Base-by-base conservation (phyloP, 2,329 filamentous ascomycete genomes). In the Aspergillus sergii region DNA sequence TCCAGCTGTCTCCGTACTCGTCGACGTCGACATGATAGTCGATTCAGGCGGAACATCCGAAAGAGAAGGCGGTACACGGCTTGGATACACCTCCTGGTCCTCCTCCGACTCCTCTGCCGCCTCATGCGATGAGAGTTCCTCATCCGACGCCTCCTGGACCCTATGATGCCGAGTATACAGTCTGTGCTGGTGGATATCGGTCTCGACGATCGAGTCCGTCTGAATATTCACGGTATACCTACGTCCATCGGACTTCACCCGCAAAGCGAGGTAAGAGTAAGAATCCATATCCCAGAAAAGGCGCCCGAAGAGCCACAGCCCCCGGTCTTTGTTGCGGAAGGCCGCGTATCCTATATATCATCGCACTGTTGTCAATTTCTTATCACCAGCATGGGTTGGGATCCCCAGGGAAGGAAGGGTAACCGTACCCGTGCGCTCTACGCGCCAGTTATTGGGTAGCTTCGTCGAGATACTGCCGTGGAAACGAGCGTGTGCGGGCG, bases 191-290 rank as follows among this genome's bases (percentile, higher is more conserved):
- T 98, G 95, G 66, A 99, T 84, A 76, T 99, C 95, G n/a, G 93
- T 94, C 12, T 93, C 91, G 55, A 97, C 92, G 60, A 99, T 89
- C 1, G 91, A 92, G 75, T 99, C 94, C 3, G 94, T 97, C 82
- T 98, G 95, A 19, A 99, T 82, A 78, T 99, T 99, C 72, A 99
- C 88, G 62, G 97, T 92, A 81, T 98, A 99, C 72, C 92, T 91
- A 63, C 95, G 85, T 19, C 93, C 94, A 75, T 98, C 95, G 3
- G 92, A 94, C 77, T 93, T 95, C 71, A 99, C 85, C 16, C 94
- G 90, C 73, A 99, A 79, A 0, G 93, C 94, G 11, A 99, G 88
- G 78, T 93, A 97, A 14, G 86, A 82, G 79, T 96, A 98, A 3
- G 91, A 89, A 72, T 97, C 94, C 58, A 97, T 90, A 75, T 98